Evolutionary conservation across 139 green algal species (phyloP).

Genomic region (Chlamydomonas incerta): DNA sequence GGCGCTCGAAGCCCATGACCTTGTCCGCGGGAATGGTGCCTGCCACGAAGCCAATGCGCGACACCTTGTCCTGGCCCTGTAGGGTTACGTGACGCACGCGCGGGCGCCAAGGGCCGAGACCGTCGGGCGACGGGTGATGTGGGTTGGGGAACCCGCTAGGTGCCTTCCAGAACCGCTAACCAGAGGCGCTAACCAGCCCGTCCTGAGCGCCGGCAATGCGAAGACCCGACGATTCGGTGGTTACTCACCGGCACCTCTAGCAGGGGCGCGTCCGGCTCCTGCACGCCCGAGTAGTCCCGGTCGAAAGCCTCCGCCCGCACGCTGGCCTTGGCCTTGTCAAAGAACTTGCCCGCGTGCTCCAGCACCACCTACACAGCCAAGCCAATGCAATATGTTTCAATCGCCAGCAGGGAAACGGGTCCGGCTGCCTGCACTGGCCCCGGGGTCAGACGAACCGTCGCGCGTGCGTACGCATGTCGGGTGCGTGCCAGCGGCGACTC

Average conservation of each 20-base stretch:
- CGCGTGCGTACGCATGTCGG: background rate
- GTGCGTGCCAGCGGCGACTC: background rate
- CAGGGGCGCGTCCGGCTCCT: slow-evolving; percentile 33
- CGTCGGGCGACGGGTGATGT: too few relatives aligned
- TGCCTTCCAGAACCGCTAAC: too few relatives aligned
- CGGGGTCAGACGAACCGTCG: too few relatives aligned
- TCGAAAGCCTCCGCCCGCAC: slow-evolving; percentile 14
- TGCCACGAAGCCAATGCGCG: slow-evolving; percentile 93
- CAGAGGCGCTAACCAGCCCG: too few relatives aligned
- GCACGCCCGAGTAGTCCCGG: background rate
- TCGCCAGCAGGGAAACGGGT: too few relatives aligned
- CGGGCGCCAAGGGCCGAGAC: too few relatives aligned
- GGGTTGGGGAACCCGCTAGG: too few relatives aligned
- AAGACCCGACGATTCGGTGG: too few relatives aligned
- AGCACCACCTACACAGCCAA: slow-evolving; percentile 85
- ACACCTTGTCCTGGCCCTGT: slow-evolving; percentile 57
- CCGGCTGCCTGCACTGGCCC: too few relatives aligned
- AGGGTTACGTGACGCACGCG: too few relatives aligned
- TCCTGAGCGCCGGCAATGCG: too few relatives aligned
- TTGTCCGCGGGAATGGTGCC: slow-evolving; percentile 88
- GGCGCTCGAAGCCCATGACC: slow-evolving; percentile 88
- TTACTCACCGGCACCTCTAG: slow-evolving; percentile 35
- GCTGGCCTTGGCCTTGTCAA: slow-evolving; percentile 75
- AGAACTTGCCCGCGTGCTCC: slow-evolving; percentile 91
- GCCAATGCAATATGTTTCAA: too few relatives aligned